These are phyloP conservation scores for Penicillium silybi DNA, from an alignment of 495 filamentous ascomycete species.

Conservation along the genomic window DNA sequence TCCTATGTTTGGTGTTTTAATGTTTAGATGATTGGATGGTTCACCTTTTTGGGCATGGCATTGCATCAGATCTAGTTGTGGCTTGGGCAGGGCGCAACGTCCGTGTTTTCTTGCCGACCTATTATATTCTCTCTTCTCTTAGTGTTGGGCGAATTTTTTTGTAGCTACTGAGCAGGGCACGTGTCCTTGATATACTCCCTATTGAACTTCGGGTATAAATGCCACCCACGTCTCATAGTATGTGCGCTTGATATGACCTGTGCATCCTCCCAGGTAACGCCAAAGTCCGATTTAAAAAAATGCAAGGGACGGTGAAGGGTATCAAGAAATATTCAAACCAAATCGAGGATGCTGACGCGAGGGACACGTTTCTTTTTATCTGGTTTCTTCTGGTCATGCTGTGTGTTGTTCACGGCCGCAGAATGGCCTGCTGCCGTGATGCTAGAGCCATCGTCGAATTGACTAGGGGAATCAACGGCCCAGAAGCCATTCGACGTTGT, in stretches of 20 bases:
- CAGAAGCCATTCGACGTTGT: conserved; percentile 32
- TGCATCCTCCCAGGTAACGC: background rate
- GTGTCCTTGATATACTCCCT: background rate
- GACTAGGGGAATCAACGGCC: conserved; percentile 20
- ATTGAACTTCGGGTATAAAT: background rate
- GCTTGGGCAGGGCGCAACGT: conserved; percentile 11
- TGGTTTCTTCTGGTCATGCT: background rate
- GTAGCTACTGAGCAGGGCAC: background rate
- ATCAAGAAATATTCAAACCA: conserved; percentile 19
- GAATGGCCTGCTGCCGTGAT: background rate
- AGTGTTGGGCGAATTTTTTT: background rate
- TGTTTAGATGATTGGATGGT: conserved; percentile 15
- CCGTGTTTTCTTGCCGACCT: conserved; percentile 3
- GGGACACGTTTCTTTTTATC: conserved; percentile 32
- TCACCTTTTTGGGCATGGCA: conserved; percentile 7
- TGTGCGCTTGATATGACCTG: background rate
- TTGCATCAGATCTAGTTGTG: conserved; percentile 17
- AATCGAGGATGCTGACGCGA: conserved; percentile 38
- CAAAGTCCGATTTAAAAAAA: background rate
- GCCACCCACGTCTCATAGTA: background rate
- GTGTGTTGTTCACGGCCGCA: background rate
- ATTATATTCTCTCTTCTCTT: conserved; percentile 6
- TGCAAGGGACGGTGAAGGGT: background rate
- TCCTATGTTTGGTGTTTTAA: conserved; percentile 6
- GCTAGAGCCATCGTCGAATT: background rate